phyloP scores from a whole-genome alignment of 805 yeast genomes.

The Starmerella bombicola region DNA sequence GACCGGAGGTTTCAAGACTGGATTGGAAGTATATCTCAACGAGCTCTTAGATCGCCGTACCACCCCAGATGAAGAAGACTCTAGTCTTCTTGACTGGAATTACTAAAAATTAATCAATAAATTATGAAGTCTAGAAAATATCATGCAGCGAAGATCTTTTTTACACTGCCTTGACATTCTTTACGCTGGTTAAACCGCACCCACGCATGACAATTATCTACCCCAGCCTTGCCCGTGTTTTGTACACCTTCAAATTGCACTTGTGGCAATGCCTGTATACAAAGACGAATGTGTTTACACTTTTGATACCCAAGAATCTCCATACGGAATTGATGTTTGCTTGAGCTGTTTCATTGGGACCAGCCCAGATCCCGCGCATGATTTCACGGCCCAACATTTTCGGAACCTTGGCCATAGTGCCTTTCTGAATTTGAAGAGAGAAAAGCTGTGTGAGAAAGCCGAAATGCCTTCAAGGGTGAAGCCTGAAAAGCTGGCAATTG shows the following conservation, averaged over 20 bases:
- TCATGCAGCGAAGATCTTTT: too few relatives aligned
- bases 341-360: conserved; percentile 44
- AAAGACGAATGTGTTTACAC: conserved; percentile 88
- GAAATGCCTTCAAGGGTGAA: conserved; percentile 45
- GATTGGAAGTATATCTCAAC: conserved; percentile 49
- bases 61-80: conserved; percentile 33
- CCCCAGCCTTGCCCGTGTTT: too few relatives aligned
- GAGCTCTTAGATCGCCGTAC: conserved; percentile 50
- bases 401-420: conserved; percentile 40
- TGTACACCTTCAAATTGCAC: too few relatives aligned
- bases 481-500: conserved; percentile 57
- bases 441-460: conserved; percentile 33
- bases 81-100: conserved; percentile 38
- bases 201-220: too few relatives aligned
- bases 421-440: conserved; percentile 48
- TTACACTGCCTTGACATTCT: too few relatives aligned
- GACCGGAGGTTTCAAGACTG: conserved; percentile 36
- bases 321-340: conserved; percentile 61
- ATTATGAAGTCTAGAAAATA: background rate
- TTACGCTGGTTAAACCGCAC: too few relatives aligned
- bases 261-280: conserved; percentile 36
- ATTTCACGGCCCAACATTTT: conserved; percentile 49
- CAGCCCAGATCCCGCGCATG: conserved; percentile 50
- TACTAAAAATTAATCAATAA: conserved; percentile 22
- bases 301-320: conserved; percentile 51